phyloP scores from a whole-genome alignment of 1,139 yeast species.

The Debaryomyces sp. region DNA sequence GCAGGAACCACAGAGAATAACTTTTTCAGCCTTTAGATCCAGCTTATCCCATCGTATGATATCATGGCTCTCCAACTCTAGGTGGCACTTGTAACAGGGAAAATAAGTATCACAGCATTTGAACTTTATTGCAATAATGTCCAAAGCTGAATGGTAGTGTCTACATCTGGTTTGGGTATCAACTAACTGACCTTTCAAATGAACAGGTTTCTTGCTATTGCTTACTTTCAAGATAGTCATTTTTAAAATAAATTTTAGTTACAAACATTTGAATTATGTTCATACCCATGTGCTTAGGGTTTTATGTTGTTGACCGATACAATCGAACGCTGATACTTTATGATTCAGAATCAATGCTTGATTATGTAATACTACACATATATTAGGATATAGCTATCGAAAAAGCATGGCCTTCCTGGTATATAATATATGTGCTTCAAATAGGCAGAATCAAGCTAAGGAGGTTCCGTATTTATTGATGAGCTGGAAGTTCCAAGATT shows the following conservation, averaged over 20 bases:
- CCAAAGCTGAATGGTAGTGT: constrained; percentile 39
- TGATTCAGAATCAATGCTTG: not conserved
- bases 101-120: constrained; percentile 40
- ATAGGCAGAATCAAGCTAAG: too few relatives aligned
- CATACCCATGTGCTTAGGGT: not conserved
- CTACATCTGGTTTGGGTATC: constrained; percentile 41
- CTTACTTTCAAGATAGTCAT: not conserved
- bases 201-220: not conserved
- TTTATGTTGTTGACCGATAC: not conserved
- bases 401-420: not conserved
- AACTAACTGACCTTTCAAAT: constrained; percentile 21
- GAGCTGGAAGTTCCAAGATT: not conserved
- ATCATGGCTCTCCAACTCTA: constrained; percentile 20
- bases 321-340: not conserved
- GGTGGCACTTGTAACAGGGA: constrained; percentile 48
- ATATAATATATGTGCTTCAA: not conserved
- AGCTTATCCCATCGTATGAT: constrained; percentile 20
- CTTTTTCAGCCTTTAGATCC: constrained; percentile 20
- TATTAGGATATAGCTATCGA: not conserved
- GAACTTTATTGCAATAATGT: constrained; percentile 47
- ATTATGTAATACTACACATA: not conserved
- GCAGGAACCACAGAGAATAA: constrained; percentile 45
- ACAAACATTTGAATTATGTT: not conserved
- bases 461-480: too few relatives aligned
- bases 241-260: not conserved